A percentile compares a stretch with the other conserved stretches of the same genome.
Conservation (phyloP, 176 grass and related monocot species). For the Leersia perrieri region DNA sequence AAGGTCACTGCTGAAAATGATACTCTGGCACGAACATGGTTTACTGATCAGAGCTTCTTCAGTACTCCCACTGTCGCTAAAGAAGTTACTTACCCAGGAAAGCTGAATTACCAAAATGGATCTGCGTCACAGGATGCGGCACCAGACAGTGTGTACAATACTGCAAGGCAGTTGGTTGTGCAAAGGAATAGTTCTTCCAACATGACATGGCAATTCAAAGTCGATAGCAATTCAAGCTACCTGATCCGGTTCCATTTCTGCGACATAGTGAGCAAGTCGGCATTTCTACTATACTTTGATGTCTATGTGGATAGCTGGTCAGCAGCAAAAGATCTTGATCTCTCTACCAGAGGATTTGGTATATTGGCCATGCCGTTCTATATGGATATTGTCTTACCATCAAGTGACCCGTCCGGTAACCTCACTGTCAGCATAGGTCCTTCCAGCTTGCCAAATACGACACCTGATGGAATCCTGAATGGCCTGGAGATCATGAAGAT, state of each 20-base stretch:
- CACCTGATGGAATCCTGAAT: conserved; percentile 71
- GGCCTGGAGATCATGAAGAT: conserved; percentile 99
- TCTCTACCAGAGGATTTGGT: conserved; percentile 37
- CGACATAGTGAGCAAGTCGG: conserved; percentile 76
- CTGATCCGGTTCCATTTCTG: conserved; percentile 91
- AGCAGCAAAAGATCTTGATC: conserved; percentile 57
- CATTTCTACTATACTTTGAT: conserved; percentile 61
- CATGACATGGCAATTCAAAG: conserved; percentile 85
- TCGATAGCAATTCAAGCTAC: conserved; percentile 55
- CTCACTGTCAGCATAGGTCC: conserved; percentile 74
- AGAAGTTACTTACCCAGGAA: conserved; percentile 16
- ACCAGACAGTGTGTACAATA: conserved; percentile 74
- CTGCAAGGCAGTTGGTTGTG: conserved; percentile 52
- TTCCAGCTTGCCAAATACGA: conserved; percentile 33
- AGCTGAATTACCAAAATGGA: conserved; percentile 51
- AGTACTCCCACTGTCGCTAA: conserved; percentile 19
- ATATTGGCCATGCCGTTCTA: conserved; percentile 63
- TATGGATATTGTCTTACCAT: conserved; percentile 71
- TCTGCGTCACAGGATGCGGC: conserved; percentile 49
- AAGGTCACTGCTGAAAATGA: conserved; percentile 73
- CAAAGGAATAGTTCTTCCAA: conserved; percentile 50
- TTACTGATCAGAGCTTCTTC: conserved; percentile 48
- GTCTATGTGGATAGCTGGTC: conserved; percentile 67
- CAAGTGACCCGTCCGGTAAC: conserved; percentile 66
- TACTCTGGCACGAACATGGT: conserved; percentile 73